These are phyloP conservation scores for Phanerochaete sordida DNA, from an alignment of 768 basidiomycete species.

Conservation along the genomic window DNA sequence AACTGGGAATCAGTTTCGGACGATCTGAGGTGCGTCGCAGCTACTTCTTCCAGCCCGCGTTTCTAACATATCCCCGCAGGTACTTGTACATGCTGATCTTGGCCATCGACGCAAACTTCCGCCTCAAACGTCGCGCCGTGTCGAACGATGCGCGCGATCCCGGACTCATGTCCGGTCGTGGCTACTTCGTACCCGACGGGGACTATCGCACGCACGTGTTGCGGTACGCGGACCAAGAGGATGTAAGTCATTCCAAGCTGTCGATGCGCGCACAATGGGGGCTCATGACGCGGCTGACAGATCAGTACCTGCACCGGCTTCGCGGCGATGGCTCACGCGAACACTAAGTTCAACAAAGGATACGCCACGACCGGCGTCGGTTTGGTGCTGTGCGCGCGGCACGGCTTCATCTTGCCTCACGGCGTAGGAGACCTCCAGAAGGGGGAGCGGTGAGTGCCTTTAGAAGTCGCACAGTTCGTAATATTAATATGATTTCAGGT, in stretches of 20 bases:
- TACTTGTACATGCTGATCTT: conserved; percentile 24
- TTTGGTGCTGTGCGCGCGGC: conserved; percentile 16
- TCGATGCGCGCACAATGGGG: too few relatives aligned
- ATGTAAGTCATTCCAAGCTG: too few relatives aligned
- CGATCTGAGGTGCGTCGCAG: conserved; percentile 7
- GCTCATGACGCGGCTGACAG: too few relatives aligned
- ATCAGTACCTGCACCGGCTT: not conserved
- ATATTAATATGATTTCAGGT: conserved; percentile 7
- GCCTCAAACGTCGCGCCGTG: conserved; percentile 18
- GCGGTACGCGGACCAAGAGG: not conserved
- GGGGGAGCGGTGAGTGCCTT: conserved; percentile 20
- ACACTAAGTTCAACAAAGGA: not conserved
- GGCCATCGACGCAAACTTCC: conserved; percentile 28
- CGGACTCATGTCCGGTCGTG: conserved; percentile 20
- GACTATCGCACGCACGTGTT: conserved; percentile 18
- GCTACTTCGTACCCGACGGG: conserved; percentile 23
- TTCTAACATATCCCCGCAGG: conserved; percentile 6
- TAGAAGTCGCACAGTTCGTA: not conserved
- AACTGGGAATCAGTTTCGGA: conserved; percentile 14
- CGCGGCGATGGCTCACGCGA: not conserved
- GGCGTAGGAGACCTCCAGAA: conserved; percentile 24
- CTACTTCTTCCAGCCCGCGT: too few relatives aligned
- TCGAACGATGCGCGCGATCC: conserved; percentile 17
- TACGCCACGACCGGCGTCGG: not conserved
- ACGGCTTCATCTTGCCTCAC: conserved; percentile 18